Base-by-base conservation (phyloP, 2,329 filamentous ascomycete genomes). In the Hypoxylon sp. region DNA sequence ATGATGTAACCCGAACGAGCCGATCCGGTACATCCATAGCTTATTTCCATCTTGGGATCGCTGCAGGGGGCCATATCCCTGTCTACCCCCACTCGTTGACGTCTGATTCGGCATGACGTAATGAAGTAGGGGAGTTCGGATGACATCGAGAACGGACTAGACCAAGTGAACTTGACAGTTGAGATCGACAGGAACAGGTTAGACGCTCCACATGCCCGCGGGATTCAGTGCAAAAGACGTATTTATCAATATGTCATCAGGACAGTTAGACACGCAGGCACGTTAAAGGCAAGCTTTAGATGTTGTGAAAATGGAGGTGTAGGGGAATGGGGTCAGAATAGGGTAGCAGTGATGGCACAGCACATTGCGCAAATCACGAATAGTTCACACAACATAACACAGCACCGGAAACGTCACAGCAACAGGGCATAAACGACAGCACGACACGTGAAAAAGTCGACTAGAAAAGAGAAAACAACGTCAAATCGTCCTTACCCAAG, bases 1-100 rank as follows among this genome's bases (percentile, higher is more conserved):
- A 72, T 72, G 70, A 72, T 71, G 70, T 72, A 72, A 72, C 66
- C 53, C 53, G 30, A 22, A 6, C 25, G 46, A 56, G 25, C 64
- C 66, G 66, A 63, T 25, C 64, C 53, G 63, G 59, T 49, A 60
- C 50, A 54, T 17, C 51, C 48, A 55, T 42, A 70, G 57, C 58
- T 66, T 66, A 59, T 63, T 44, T 56, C 42, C 35, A 46, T 56
- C 46, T 61, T 58, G 22, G 62, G 63, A 46, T 31, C 22, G 22
- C 49, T 46, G 10, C 35, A 53, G 49, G 20, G 30, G 20, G 20
- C 8, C 6, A 10, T 10, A 50, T 35, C 61, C 69, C 27, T 53
- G 54, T 27, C 14, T 31, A 35, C 20, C 37, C 33, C 66, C 62
- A 55, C 63, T 46, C 14, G 13, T 20, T n/a, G 49, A 50, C 17